phyloP scores from a whole-genome alignment of 2,329 filamentous ascomycete genomes.

The Sporothrix pseudoabietina region DNA sequence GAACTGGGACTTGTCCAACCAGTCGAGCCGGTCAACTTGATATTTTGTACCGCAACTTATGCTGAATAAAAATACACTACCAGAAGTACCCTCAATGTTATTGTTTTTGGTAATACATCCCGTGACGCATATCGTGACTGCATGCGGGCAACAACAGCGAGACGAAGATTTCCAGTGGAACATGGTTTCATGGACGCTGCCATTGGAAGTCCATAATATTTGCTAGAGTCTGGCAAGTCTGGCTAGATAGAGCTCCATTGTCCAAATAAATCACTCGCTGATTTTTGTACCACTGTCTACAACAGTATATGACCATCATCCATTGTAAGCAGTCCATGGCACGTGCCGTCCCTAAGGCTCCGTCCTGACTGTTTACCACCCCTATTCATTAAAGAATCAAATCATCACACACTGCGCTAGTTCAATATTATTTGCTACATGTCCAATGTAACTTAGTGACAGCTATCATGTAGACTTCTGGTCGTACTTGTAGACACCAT shows the following conservation, averaged over 20 bases:
- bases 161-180: too few relatives aligned
- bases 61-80: neutral
- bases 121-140: neutral
- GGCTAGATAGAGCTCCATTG: too few relatives aligned
- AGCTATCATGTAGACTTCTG: neutral
- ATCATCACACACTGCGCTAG: neutral
- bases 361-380: slow-evolving; percentile 8
- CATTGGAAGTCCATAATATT: too few relatives aligned
- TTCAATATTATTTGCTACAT: neutral
- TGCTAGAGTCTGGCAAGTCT: too few relatives aligned
- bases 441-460: neutral
- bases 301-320: neutral
- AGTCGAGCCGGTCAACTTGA: neutral
- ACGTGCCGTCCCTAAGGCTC: neutral
- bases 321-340: neutral
- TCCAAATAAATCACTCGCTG: too few relatives aligned
- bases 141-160: too few relatives aligned
- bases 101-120: neutral
- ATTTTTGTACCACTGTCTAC: too few relatives aligned
- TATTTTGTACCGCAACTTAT: neutral
- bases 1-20: neutral
- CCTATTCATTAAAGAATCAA: neutral
- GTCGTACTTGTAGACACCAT: neutral
- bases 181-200: too few relatives aligned
- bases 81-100: neutral